Evolutionary conservation across 108 stramenopile genomes (phyloP).

Genomic region (Epipyxis sp.): DNA sequence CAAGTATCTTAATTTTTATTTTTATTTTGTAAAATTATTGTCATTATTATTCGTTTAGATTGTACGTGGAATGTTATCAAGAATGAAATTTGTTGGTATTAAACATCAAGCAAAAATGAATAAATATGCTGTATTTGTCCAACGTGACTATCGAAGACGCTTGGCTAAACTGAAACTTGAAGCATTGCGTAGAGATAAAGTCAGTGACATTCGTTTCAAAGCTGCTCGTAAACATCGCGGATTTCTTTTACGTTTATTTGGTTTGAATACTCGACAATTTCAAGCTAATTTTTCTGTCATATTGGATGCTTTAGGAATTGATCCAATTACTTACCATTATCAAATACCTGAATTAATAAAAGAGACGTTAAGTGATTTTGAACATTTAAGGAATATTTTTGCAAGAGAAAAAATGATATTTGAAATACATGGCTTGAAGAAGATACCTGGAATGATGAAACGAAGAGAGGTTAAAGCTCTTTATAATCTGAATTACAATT

Average conservation of each 20-base stretch:
- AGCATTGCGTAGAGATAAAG: background rate
- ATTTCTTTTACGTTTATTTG: background rate
- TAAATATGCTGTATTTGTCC: background rate
- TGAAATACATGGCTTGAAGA: background rate
- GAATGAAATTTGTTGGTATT: background rate
- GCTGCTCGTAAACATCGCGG: constrained; percentile 7
- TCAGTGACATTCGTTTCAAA: background rate
- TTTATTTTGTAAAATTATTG: no score
- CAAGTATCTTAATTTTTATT: no score
- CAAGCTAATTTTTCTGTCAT: background rate
- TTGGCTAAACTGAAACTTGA: background rate
- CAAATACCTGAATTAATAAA: background rate
- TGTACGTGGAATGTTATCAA: background rate
- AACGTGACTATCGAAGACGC: background rate
- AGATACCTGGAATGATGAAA: background rate
- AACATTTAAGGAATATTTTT: constrained; percentile 8
- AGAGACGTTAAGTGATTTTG: constrained; percentile 20
- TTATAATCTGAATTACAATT: no score
- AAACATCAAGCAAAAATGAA: background rate
- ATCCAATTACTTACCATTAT: constrained; percentile 25
- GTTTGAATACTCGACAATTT: background rate
- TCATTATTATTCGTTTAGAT: no score
- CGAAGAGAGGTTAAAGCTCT: background rate
- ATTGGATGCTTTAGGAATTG: background rate
- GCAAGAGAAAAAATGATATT: background rate